These are phyloP conservation scores for Meira nashicola DNA, from an alignment of 1,284 basidiomycete genomes.

Conservation along the genomic window DNA sequence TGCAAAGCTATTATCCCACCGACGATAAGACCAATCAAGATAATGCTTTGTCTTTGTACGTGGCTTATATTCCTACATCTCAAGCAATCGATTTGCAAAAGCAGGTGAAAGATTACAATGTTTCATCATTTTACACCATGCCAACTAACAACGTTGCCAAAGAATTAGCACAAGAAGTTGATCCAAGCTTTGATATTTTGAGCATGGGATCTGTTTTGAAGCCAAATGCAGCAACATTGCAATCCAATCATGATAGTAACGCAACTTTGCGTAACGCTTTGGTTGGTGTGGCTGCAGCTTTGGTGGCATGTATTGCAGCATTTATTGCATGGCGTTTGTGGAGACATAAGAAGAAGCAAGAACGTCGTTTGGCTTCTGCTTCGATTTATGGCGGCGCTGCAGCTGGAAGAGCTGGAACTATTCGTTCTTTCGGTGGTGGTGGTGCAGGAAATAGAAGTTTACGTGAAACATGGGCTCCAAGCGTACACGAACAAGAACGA, in stretches of 20 bases:
- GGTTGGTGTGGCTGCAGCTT: constrained; percentile 33
- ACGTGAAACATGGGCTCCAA: constrained; percentile 42
- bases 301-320: constrained; percentile 26
- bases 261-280: constrained; percentile 31
- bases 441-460: constrained; percentile 18
- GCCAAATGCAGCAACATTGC: neutral
- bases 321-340: constrained; percentile 28
- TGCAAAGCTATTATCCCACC: constrained; percentile 23
- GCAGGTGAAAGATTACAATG: constrained; percentile 22
- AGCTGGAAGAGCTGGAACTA: constrained; percentile 8
- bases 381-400: neutral
- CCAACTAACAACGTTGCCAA: constrained; percentile 27
- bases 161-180: constrained; percentile 40
- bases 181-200: constrained; percentile 36
- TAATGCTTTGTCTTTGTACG: constrained; percentile 29
- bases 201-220: constrained; percentile 17
- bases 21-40: constrained; percentile 1
- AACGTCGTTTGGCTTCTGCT: neutral
- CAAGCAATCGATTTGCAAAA: constrained; percentile 23
- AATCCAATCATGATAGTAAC: constrained; percentile 11
- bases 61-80: constrained; percentile 37
- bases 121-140: constrained; percentile 37
- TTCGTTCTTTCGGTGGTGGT: constrained; percentile 12
- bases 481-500: constrained; percentile 22
- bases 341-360: constrained; percentile 17